Evolutionary conservation across 1,284 basidiomycete genomes (phyloP), one percentile per base, ranked within the genome.

Genomic region (Hemileia vastatrix): DNA sequence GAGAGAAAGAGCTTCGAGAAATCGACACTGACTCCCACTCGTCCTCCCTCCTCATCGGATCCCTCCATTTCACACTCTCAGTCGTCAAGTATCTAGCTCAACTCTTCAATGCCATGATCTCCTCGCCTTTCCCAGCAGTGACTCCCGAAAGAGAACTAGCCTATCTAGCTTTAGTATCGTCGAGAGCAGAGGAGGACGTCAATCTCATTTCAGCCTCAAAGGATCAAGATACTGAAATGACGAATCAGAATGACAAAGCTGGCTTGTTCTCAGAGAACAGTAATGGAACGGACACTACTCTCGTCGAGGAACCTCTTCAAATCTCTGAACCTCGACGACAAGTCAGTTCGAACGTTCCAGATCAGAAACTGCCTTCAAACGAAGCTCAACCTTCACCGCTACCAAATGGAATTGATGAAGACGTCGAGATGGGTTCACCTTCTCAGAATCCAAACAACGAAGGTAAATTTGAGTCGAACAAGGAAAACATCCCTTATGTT

Each of bases 111-210:
- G 80, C 86, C 60, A 81, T 94, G 57, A 86, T 90, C 68, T 82
- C 83, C 64, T 81, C 81, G 62, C 81, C 84, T 40, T 77, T 78
- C 1, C 74, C 83, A 4, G 81, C 90, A 5, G 84, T 94, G 21
- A 88, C 87, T 0, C 90, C 90, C 0, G 84, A 85, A 3, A 78
- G 90, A 50, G 88, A 93, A 70, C 81, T 94, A 9, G 90, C 90
- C 6, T 91, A 94, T 72, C 82, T 94, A n/a, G 91, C 90, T 0
- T 81, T 94, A 13, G 86, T 94, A 18, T 91, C 91, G 2, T 86
- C 88, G 2, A 84, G n/a, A n/a, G n/a, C n/a, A n/a, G n/a, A n/a
- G n/a, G n/a, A 87, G 69, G 88, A 91, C 66, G 90, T 92, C 74
- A 87, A 89, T 49, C 54, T 65, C 11, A 64, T 65, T 24, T 45